These are phyloP conservation scores for Parastagonospora avenae DNA, from an alignment of 2,329 filamentous ascomycete genomes.

Conservation along the genomic window DNA sequence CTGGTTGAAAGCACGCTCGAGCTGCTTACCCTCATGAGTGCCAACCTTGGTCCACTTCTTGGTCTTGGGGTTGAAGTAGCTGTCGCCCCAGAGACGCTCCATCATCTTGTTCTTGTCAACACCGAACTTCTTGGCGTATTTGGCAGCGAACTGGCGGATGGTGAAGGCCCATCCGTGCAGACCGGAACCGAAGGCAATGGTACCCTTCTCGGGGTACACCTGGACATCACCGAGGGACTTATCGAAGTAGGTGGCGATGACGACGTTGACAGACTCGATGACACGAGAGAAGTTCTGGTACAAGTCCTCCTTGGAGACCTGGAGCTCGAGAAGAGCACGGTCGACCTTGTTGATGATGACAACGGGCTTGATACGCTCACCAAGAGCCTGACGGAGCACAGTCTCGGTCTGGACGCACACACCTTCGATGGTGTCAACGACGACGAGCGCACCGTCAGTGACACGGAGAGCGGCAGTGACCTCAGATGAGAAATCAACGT, in stretches of 20 bases:
- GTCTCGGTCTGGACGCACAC: conserved; percentile 99
- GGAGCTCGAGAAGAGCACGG: conserved; percentile 97
- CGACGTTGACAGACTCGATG: conserved; percentile 99
- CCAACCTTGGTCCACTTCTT: conserved; percentile 99
- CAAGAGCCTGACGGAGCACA: conserved; percentile 96
- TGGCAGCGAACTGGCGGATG: conserved; percentile 92
- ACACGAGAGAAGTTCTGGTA: conserved; percentile 99
- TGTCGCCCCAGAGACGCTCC: conserved; percentile 99
- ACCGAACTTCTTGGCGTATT: conserved; percentile 99
- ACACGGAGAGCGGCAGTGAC: conserved; percentile 99
- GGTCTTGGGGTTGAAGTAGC: conserved; percentile 99
- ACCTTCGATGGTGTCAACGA: conserved; percentile 99
- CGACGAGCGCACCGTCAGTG: conserved; percentile 98
- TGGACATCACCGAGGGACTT: conserved; percentile 96
- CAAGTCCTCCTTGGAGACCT: conserved; percentile 97
- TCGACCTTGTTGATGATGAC: conserved; percentile 99
- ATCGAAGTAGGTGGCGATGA: conserved; percentile 99
- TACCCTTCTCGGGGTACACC: conserved; percentile 97
- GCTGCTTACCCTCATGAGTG: conserved; percentile 80
- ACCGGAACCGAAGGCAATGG: conserved; percentile 98
- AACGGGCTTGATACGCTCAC: conserved; percentile 99
- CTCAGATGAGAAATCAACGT: conserved; percentile 99
- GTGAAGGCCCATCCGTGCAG: conserved; percentile 99
- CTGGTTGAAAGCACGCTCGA: conserved; percentile 99
- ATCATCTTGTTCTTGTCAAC: conserved; percentile 99